phyloP scores from a whole-genome alignment of 225 moss, liverwort and hornwort genomes.

The Physcomitrellopsis africana region DNA sequence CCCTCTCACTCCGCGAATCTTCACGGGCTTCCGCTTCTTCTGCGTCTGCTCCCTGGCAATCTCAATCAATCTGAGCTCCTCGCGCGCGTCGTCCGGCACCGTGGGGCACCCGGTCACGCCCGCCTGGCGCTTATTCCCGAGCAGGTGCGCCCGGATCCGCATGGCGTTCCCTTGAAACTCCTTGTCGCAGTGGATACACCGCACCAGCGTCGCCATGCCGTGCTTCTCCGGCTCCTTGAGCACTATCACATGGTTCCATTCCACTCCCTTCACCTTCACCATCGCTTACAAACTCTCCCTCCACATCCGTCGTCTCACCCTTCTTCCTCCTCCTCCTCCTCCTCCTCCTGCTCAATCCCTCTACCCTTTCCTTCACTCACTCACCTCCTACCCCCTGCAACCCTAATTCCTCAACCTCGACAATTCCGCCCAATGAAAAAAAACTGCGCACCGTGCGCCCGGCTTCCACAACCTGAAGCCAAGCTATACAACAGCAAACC shows the following conservation, averaged over 20 bases:
- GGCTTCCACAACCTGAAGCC: no score
- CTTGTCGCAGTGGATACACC: slow-evolving; percentile 24
- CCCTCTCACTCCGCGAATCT: slow-evolving; percentile 30
- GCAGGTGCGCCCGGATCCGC: slow-evolving; percentile 24
- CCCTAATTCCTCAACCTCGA: no score
- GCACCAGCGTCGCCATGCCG: slow-evolving; percentile 22
- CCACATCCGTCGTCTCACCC: no score
- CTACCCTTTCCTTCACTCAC: no score
- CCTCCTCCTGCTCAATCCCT: no score
- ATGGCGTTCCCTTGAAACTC: slow-evolving; percentile 27
- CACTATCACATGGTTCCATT: slow-evolving; percentile 25
- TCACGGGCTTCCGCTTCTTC: slow-evolving; percentile 57
- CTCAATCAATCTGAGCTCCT: slow-evolving; percentile 46
- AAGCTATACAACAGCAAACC: no score
- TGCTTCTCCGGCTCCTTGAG: slow-evolving; percentile 27
- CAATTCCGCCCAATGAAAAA: no score
- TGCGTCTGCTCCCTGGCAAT: slow-evolving; percentile 52
- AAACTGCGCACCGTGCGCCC: no score
- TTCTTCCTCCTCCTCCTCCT: no score
- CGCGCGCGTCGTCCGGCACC: slow-evolving; percentile 13
- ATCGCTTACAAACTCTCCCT: not conserved
- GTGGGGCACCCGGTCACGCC: slow-evolving; percentile 21
- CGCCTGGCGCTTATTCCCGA: slow-evolving; percentile 2
- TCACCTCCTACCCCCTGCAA: no score
- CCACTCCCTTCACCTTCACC: slow-evolving; percentile 31